phyloP scores from a whole-genome alignment of 805 yeast genomes.

The Zygoascus bituminiphila region DNA sequence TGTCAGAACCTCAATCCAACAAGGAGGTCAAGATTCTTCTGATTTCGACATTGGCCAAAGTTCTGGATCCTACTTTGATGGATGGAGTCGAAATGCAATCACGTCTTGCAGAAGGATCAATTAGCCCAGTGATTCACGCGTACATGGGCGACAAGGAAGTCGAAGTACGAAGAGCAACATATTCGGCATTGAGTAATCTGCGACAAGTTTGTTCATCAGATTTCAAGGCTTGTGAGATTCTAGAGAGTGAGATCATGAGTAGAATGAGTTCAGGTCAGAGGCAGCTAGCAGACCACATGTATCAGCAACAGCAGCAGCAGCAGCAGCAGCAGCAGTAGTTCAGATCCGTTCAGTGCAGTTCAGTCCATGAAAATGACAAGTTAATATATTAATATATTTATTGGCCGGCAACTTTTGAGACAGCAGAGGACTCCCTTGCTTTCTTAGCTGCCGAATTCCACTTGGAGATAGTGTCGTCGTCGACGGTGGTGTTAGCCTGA shows the following conservation, averaged over 20 bases:
- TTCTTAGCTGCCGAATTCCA: conserved; percentile 43
- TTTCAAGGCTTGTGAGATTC: not conserved
- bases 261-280: conserved; percentile 24
- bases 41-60: conserved; percentile 9
- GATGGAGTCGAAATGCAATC: not conserved
- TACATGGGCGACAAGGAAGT: conserved; percentile 18
- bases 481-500: conserved; percentile 32
- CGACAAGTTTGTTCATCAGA: conserved; percentile 1
- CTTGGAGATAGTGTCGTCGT: conserved; percentile 33
- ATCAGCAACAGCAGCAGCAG: not conserved
- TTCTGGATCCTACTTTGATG: not conserved
- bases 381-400: not conserved
- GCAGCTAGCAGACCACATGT: conserved; percentile 19
- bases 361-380: too few species aligned
- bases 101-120: not conserved
- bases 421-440: conserved; percentile 26
- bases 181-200: conserved; percentile 20
- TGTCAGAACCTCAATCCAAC: not conserved
- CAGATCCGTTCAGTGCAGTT: too few species aligned
- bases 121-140: not conserved
- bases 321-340: not conserved
- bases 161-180: conserved; percentile 24
- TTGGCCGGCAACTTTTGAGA: conserved; percentile 19
- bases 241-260: not conserved
- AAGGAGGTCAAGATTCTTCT: conserved; percentile 8